Base-by-base conservation (phyloP, 2,329 filamentous ascomycete species). In the Pyrenophora seminiperda region DNA sequence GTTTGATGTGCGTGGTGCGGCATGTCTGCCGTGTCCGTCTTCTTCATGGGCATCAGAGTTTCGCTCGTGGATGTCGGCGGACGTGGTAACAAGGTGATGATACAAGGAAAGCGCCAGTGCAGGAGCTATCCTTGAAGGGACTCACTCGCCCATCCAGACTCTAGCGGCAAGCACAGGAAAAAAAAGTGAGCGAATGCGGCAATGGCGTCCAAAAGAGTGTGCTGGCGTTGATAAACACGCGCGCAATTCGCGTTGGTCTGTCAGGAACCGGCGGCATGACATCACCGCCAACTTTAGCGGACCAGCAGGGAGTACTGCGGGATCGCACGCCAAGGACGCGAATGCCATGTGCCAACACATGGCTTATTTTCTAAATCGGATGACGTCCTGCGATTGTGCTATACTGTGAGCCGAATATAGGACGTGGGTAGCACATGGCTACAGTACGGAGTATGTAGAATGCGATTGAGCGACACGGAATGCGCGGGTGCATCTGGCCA, bases 231-330 rank as follows among this genome's bases (percentile, higher is more conserved):
- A 29, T 15, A 19, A 24, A 38, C 19, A 32, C 11, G 5, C 11
- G 5, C 20, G 48, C 20, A 22, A 11, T 36, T 41, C n/a, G 41
- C 42, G 36, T 47, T 15, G 42, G 30, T 37, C 13, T 20, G 46
- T 36, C 43, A 47, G 38, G 43, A 29, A 42, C 43, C 32, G 33
- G 38, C 48, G 38, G 48, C 37, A 51, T 51, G 48, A 51, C 43
- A 47, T 51, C 48, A 51, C 10, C 7, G 6, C 9, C 7, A 37
- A 14, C 10, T 22, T 27, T 27, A 11, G 27, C 39, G 38, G 43
- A 29, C 14, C 40, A 13, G 14, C 30, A 34, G 29, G 47, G 34
- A 17, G 29, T 20, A 20, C 19, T 9, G 27, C 38, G 48, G 38
- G 20, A 27, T 37, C 15, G 30, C 14, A 20, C 22, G 20, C 34